Evolutionary conservation across 768 basidiomycete genomes (phyloP), one percentile per base, ranked within the genome.

Genomic region (Serpula lacrymans): DNA sequence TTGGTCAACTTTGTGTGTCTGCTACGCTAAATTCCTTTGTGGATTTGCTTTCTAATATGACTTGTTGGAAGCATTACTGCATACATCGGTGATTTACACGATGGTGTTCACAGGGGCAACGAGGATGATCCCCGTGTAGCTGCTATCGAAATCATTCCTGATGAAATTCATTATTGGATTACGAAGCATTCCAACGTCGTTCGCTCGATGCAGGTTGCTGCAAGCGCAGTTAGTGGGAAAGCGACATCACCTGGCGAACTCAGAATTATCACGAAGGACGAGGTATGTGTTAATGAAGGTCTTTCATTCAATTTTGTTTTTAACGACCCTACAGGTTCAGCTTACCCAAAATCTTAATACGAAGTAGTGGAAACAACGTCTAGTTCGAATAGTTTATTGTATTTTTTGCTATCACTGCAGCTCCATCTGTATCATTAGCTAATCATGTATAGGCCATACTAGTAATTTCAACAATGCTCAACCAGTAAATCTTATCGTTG

Each of bases 61-160:
- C 34, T 13, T 25, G 6, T 34, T 33, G 34, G 16, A 34, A 88
- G 84, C 3, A 69, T 77, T 23, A 59, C 74, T 7, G 84, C 82
- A 0, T 96, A 89, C 74, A 94, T 94, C 51, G 89, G 88, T 26
- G 84, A 95, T 55, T 69, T 93, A 40, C 82, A 82, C 23, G 91
- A 95, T 48, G 88, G 87, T 13, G 65, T 84, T 5, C 91, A 93
- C 60, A 83, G 79, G 51, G 92, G 91, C n/a, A 78, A 84, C 51
- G 72, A 72, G 22, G 66, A 72, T 34, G 93, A 95, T 48, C 88
- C 91, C 1, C 78, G 92, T 18, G 74, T 96, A 3, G 73, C 81
- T 6, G 59, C 88, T 25, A 88, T 95, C 48, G 78, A 89, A 58
- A 76, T 96, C 39, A 61, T 83, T 38, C 88, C 90, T 0, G 72